These are phyloP conservation scores for Pyrenophora tritici-repentis DNA, from an alignment of 2,329 filamentous ascomycete genomes.

Conservation along the genomic window DNA sequence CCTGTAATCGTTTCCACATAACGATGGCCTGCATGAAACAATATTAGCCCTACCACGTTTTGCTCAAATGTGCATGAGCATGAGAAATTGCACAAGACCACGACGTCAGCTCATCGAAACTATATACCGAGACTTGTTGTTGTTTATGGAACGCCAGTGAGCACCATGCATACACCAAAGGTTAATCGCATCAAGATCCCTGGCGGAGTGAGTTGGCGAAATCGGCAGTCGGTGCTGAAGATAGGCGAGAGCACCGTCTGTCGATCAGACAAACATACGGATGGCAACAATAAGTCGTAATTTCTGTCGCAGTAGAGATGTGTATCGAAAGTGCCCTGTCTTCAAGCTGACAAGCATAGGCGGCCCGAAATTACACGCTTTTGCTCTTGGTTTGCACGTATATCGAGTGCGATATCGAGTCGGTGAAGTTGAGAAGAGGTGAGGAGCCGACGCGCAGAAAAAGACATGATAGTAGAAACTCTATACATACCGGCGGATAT, in stretches of 20 bases:
- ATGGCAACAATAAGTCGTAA: background rate
- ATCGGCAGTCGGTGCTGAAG: slow-evolving; percentile 1
- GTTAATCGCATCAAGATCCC: slow-evolving; percentile 1
- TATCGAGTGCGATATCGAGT: background rate
- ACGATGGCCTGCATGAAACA: slow-evolving; percentile 31
- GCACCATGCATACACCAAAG: background rate
- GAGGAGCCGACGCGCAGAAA: background rate
- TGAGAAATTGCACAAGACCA: slow-evolving; percentile 2
- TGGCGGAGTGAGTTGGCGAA: slow-evolving; percentile 1
- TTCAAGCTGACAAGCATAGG: background rate
- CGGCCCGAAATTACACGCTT: background rate
- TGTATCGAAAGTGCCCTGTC: background rate
- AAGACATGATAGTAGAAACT: background rate
- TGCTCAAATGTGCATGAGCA: slow-evolving; percentile 12
- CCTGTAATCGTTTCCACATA: slow-evolving; percentile 62
- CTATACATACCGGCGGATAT: slow-evolving; percentile 9
- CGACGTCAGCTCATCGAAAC: background rate
- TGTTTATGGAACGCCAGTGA: background rate
- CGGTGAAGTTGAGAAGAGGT: background rate
- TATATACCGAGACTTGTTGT: background rate
- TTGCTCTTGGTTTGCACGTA: background rate
- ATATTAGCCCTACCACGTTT: slow-evolving; percentile 27
- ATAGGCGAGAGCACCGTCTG: slow-evolving; percentile 9
- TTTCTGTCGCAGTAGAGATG: background rate
- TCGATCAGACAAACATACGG: slow-evolving; percentile 3